Evolutionary conservation across 2,329 filamentous ascomycete species (phyloP).

Genomic region (Septoria linicola): DNA sequence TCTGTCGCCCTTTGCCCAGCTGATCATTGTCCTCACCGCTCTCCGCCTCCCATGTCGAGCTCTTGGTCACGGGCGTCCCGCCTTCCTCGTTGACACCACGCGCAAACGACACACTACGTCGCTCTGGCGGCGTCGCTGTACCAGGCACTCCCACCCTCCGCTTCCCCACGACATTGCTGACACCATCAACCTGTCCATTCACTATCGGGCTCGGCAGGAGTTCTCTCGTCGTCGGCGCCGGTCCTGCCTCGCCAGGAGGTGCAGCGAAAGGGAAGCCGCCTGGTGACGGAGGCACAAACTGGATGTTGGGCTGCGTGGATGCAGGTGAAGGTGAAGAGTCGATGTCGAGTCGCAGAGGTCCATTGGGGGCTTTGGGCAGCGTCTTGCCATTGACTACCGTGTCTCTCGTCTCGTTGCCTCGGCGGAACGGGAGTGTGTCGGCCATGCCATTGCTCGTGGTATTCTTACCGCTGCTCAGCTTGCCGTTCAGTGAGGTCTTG

Average conservation of each 20-base stretch:
- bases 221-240: conserved; percentile 25
- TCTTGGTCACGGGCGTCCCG: conserved; percentile 28
- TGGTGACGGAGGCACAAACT: conserved; percentile 22
- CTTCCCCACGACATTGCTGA: background rate
- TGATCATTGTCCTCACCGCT: conserved; percentile 26
- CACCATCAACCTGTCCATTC: conserved; percentile 9
- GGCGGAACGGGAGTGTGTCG: background rate
- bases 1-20: conserved; percentile 24
- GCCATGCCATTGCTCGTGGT: background rate
- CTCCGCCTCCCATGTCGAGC: conserved; percentile 32
- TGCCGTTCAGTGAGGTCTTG: no score
- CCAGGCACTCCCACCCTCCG: conserved; percentile 4
- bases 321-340: background rate
- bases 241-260: conserved; percentile 24
- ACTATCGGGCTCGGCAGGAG: conserved; percentile 5
- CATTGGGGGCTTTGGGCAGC: conserved; percentile 14
- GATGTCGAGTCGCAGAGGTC: conserved; percentile 6
- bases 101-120: conserved; percentile 35
- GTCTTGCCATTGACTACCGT: conserved; percentile 14
- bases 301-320: conserved; percentile 8
- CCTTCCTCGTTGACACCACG: conserved; percentile 24
- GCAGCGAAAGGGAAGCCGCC: conserved; percentile 27
- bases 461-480: conserved; percentile 5
- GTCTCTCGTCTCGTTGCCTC: background rate
- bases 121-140: conserved; percentile 28